Evolutionary conservation across 2,329 filamentous ascomycete genomes (phyloP).

Genomic region (Pyrenophora teres): DNA sequence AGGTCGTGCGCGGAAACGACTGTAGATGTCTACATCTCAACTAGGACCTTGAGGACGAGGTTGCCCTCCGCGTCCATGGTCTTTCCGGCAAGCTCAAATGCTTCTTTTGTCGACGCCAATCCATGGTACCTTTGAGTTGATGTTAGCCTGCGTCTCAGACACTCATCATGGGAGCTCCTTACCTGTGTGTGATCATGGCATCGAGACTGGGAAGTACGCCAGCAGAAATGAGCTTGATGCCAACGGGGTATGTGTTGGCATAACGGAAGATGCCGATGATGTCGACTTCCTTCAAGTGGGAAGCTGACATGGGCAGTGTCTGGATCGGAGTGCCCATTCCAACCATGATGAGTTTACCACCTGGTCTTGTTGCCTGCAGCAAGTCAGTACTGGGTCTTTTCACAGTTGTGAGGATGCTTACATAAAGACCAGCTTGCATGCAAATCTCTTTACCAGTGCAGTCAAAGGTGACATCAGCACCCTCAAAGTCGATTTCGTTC

Average conservation of each 20-base stretch:
- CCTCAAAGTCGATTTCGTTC: slow-evolving; percentile 46
- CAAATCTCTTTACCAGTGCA: slow-evolving; percentile 51
- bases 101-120: slow-evolving; percentile 55
- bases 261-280: slow-evolving; percentile 63
- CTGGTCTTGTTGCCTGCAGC: slow-evolving; percentile 50
- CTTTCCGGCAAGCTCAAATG: slow-evolving; percentile 57
- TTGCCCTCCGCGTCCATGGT: slow-evolving; percentile 58
- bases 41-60: slow-evolving; percentile 58
- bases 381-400: slow-evolving; percentile 16
- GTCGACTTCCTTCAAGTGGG: slow-evolving; percentile 61
- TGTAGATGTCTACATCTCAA: slow-evolving; percentile 31
- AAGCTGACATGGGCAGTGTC: slow-evolving; percentile 59
- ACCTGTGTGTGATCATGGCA: slow-evolving; percentile 58
- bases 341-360: slow-evolving; percentile 59
- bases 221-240: slow-evolving; percentile 58
- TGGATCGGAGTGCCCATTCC: slow-evolving; percentile 63
- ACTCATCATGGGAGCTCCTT: background rate
- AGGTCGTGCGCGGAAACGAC: background rate
- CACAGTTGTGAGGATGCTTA: slow-evolving; percentile 21
- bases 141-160: background rate
- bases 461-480: slow-evolving; percentile 49
- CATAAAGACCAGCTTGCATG: slow-evolving; percentile 50
- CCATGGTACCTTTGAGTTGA: slow-evolving; percentile 42
- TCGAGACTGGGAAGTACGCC: slow-evolving; percentile 57
- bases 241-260: slow-evolving; percentile 60